These are phyloP conservation scores for Boletus bicolor DNA, from an alignment of 768 basidiomycete species.

Conservation along the genomic window DNA sequence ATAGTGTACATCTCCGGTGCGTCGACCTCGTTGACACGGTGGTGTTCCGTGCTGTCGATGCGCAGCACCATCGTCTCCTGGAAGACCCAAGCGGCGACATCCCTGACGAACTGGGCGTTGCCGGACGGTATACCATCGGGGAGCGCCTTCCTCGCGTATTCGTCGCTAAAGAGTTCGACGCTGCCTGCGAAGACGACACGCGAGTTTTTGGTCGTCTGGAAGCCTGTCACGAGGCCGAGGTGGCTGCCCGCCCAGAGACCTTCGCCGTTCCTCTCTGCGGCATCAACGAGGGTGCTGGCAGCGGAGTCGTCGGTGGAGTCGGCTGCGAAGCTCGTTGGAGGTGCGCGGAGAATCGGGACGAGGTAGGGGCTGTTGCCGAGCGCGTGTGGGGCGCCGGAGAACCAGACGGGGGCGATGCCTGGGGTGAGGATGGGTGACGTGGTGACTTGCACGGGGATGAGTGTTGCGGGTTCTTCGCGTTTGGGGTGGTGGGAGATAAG, in stretches of 20 bases:
- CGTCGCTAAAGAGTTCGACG: constrained; percentile 75
- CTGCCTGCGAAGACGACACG: constrained; percentile 82
- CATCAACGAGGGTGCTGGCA: constrained; percentile 64
- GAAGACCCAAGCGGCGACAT: constrained; percentile 88
- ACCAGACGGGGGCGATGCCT: constrained; percentile 63
- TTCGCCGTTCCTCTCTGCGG: constrained; percentile 72
- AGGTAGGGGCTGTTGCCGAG: constrained; percentile 73
- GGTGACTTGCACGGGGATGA: constrained; percentile 63
- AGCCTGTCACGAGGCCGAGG: constrained; percentile 78
- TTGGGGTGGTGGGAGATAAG: constrained; percentile 85
- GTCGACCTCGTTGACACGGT: constrained; percentile 58
- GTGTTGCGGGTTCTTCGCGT: constrained; percentile 57
- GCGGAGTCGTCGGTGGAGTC: constrained; percentile 57
- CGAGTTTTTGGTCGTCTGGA: constrained; percentile 79
- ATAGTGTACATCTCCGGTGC: constrained; percentile 77
- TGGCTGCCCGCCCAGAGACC: constrained; percentile 80
- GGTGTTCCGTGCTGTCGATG: constrained; percentile 72
- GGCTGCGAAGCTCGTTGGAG: constrained; percentile 70
- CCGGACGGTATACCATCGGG: constrained; percentile 61
- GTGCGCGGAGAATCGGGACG: constrained; percentile 78
- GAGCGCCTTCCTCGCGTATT: constrained; percentile 62
- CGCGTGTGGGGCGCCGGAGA: constrained; percentile 66
- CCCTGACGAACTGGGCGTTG: constrained; percentile 70
- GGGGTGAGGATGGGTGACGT: constrained; percentile 44
- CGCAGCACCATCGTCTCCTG: constrained; percentile 80